Conservation (phyloP, 176 grass and related monocot genomes). For the Secale cereale region DNA sequence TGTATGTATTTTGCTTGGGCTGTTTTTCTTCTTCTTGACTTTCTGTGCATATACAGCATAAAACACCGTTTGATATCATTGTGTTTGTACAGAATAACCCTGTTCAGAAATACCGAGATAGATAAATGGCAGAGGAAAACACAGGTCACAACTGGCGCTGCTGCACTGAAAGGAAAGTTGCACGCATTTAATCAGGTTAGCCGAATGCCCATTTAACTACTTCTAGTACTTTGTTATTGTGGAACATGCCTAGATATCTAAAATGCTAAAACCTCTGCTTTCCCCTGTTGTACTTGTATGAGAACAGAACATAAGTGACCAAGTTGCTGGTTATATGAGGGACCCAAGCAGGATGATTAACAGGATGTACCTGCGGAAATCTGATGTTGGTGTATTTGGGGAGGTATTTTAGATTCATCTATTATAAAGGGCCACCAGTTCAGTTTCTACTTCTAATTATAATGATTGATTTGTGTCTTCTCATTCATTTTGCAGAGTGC, state of each 20-base stretch:
- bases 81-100: slow-evolving; percentile 47
- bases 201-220: not conserved
- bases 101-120: slow-evolving; percentile 62
- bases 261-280: not conserved
- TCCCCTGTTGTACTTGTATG: slow-evolving; percentile 17
- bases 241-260: not conserved
- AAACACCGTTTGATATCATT: not conserved
- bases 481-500: slow-evolving; percentile 43
- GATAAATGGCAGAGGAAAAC: slow-evolving; percentile 97
- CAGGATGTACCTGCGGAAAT: slow-evolving; percentile 66
- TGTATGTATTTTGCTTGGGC: not conserved
- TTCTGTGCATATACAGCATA: not conserved
- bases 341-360: slow-evolving; percentile 90
- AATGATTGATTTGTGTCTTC: slow-evolving; percentile 8
- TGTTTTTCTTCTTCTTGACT: not conserved
- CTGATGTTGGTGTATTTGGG: slow-evolving; percentile 64
- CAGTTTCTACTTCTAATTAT: slow-evolving; percentile 10
- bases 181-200: slow-evolving; percentile 17
- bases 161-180: slow-evolving; percentile 85
- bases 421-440: not conserved
- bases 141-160: slow-evolving; percentile 72
- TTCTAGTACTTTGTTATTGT: not conserved
- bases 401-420: slow-evolving; percentile 47
- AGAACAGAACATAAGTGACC: slow-evolving; percentile 70
- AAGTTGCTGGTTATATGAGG: slow-evolving; percentile 81